Evolutionary conservation across 2,329 filamentous ascomycete genomes (phyloP), one percentile per base, ranked within the genome.

Genomic region (Aspergillus sp.): DNA sequence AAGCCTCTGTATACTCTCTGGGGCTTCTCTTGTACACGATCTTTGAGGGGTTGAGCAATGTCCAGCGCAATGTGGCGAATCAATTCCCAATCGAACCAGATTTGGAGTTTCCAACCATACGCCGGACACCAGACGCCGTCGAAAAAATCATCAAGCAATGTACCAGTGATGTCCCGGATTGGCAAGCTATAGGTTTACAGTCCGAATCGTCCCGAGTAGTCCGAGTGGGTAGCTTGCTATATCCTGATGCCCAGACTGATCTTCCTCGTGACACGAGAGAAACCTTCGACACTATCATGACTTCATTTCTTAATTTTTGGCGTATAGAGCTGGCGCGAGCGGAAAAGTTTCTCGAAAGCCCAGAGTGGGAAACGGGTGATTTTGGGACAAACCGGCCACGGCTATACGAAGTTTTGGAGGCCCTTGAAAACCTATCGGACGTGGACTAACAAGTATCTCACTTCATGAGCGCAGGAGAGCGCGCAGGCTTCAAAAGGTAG

Each of bases 41-140:
- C 15, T 59, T 59, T 19, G 57, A 59, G 19, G 57, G 57, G 6
- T 13, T 59, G 11, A 59, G 57, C n/a, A 59, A 59, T 30, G 57
- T 59, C 17, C 22, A 45, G 31, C 51, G 51, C 19, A 59, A 54
- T 34, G 13, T 59, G 15, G 57, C 57, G 25, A 59, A 59, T 22
- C 51, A 59, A 31, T 59, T 59, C 23, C 57, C 57, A 30, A 59
- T 49, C 45, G 57, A 59, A 19, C 45, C 50, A 9, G 57, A 59
- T 7, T 41, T 59, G 51, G 57, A 59, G 34, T 59, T 45, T 30
- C 57, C 57, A 45, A 50, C 45, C 23, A 54, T 54, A 8, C 51
- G 31, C 31, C 22, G 34, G 23, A 59, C 57, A 9, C 57, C 57
- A 50, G 51, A 43, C 30, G 43, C 15, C 23, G 7, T 59, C 8